Evolutionary conservation across 108 stramenopile genomes (phyloP).

Genomic region (Fragilaria crotonensis): DNA sequence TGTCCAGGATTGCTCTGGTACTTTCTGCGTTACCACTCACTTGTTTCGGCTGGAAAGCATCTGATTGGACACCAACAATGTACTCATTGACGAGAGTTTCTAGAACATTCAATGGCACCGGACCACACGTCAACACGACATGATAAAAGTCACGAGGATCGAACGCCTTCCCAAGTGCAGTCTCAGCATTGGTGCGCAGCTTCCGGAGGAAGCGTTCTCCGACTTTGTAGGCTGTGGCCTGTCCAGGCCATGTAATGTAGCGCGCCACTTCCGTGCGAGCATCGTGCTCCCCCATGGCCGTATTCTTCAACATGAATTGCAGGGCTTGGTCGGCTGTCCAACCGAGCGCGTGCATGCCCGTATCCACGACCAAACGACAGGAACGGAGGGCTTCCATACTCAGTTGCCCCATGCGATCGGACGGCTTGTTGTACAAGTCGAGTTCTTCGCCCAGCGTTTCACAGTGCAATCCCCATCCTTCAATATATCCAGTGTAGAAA

Average conservation of each 20-base stretch:
- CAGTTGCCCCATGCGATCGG: conserved; percentile 44
- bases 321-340: conserved; percentile 39
- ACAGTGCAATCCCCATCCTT: conserved; percentile 52
- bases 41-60: neutral
- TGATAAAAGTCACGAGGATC: conserved; percentile 49
- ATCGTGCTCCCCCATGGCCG: conserved; percentile 59
- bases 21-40: conserved; percentile 2
- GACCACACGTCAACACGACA: conserved; percentile 35
- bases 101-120: conserved; percentile 42
- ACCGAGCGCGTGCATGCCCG: conserved; percentile 54
- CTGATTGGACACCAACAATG: conserved; percentile 5
- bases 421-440: conserved; percentile 37
- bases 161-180: conserved; percentile 21
- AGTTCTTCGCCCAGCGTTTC: conserved; percentile 42
- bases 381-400: conserved; percentile 46
- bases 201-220: conserved; percentile 37
- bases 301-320: conserved; percentile 44
- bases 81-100: conserved; percentile 34
- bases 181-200: conserved; percentile 30
- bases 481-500: conserved; percentile 60
- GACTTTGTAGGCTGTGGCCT: conserved; percentile 58
- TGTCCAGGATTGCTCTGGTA: conserved; percentile 3
- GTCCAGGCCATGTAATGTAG: conserved; percentile 57
- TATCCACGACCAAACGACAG: conserved; percentile 50
- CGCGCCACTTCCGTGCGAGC: conserved; percentile 39